Evolutionary conservation across 495 filamentous ascomycete species (phyloP), one percentile per base, ranked within the genome.

Genomic region (Penicillium bovifimosum): DNA sequence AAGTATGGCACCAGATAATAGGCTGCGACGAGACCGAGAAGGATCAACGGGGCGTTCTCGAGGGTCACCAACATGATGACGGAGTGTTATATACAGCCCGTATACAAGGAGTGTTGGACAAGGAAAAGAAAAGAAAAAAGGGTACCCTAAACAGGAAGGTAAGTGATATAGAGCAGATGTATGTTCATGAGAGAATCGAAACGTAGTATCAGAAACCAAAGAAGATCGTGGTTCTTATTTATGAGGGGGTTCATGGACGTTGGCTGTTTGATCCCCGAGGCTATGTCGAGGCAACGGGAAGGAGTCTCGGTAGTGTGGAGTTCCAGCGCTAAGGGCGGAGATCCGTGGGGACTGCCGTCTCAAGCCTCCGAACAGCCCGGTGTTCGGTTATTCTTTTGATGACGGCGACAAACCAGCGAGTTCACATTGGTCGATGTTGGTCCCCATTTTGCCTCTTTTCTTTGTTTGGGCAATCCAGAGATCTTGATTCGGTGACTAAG

Each of bases 1-100:
- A 92, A 56, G 66, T 92, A 93, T 0, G 86, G 83, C 35, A 85
- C 69, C 24, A 90, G 20, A 59, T 82, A 93, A 71, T 81, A 92
- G 46, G 78, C 66, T 9, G 79, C 52, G 1, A 81, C 46, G 10
- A 80, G 62, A 17, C 78, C 70, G 9, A 81, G 59, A 20, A 84
- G 72, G 29, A 80, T 59, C 62, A 80, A 88, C 1, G 86, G 83
- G n/a, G 76, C 76, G 50, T 78, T 57, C 47, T 87, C 53, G 29
- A 79, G 62, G 42, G 75, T 68, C 50, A 80, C 47, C 27, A 82
- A 58, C 52, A 69, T 65, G 27, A 43, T 47, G 47, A 54, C 14
- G n/a, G 40, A 26, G 53, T 43, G 35, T 11, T 13, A n/a, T 42
- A 47, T 47, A 47, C 3, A 39, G 33, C 17, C 9, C 38, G 47